These are phyloP conservation scores for Taxillus chinensis DNA, from an alignment of 164 flowering plant species.

Conservation along the genomic window DNA sequence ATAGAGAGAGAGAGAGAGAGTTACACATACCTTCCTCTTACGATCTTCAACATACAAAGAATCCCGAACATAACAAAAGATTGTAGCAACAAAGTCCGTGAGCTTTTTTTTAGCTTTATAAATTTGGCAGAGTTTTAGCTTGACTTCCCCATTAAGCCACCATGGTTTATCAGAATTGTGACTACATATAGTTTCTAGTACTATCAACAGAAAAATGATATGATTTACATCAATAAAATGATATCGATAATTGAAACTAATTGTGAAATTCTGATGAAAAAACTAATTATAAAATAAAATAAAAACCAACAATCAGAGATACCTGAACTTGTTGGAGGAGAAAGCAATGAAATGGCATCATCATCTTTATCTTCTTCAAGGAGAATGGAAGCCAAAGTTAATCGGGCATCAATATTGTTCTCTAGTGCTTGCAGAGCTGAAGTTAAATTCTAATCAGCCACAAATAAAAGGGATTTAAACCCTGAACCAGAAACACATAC, in stretches of 20 bases:
- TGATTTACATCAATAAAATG: neutral
- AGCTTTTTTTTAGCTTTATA: constrained; percentile 51
- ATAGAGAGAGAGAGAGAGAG: neutral
- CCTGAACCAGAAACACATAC: too few relatives aligned
- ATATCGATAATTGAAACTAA: neutral
- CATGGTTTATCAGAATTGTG: constrained; percentile 33
- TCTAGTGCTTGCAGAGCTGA: constrained; percentile 26
- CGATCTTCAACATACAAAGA: constrained; percentile 41
- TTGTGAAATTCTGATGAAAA: neutral
- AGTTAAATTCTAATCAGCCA: neutral
- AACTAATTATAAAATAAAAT: neutral
- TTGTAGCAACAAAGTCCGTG: constrained; percentile 52
- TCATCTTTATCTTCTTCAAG: constrained; percentile 55
- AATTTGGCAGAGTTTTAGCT: constrained; percentile 45
- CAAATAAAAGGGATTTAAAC: too few relatives aligned
- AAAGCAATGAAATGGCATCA: constrained; percentile 64
- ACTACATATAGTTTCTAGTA: constrained; percentile 23
- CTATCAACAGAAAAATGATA: neutral
- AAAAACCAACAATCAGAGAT: constrained; percentile 4
- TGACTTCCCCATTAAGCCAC: constrained; percentile 60
- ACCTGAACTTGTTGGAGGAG: constrained; percentile 48
- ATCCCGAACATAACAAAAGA: constrained; percentile 46
- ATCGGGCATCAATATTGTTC: constrained; percentile 44
- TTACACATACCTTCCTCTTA: constrained; percentile 40
- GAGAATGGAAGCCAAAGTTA: constrained; percentile 57